Evolutionary conservation across 257 asterid species (phyloP).

Genomic region (Sherardia arvensis): DNA sequence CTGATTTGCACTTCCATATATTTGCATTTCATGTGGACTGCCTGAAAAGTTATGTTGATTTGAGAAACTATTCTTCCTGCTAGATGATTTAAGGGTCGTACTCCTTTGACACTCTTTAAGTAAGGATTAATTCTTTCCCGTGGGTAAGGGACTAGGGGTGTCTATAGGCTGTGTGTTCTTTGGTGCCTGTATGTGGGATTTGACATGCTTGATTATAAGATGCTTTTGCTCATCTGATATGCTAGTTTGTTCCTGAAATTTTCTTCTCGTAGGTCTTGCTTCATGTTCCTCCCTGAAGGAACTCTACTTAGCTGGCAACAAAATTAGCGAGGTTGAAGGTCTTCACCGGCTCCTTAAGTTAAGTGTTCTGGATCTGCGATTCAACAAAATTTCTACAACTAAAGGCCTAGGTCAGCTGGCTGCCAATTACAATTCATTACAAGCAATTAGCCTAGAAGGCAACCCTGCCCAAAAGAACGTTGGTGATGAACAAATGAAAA

Average conservation of each 20-base stretch:
- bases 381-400: conserved; percentile 87
- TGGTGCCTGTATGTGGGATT: not conserved
- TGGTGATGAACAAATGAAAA: conserved; percentile 82
- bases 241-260: not conserved
- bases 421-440: conserved; percentile 79
- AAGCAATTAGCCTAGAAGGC: conserved; percentile 86
- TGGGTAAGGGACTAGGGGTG: not conserved
- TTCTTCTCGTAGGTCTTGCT: conserved; percentile 53
- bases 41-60: not conserved
- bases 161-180: not conserved
- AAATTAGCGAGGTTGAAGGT: conserved; percentile 96
- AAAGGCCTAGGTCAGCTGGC: conserved; percentile 97
- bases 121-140: not conserved
- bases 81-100: too few species aligned
- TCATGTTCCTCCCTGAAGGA: conserved; percentile 88
- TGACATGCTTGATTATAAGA: not conserved
- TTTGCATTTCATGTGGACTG: not conserved
- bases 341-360: conserved; percentile 93
- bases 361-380: conserved; percentile 72
- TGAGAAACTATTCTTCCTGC: not conserved
- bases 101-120: not conserved
- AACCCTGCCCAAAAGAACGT: conserved; percentile 95
- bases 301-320: conserved; percentile 87
- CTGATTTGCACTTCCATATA: not conserved
- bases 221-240: not conserved